These are phyloP conservation scores for Thecaphora thlaspeos DNA, from an alignment of 1,284 basidiomycete genomes.

Conservation along the genomic window DNA sequence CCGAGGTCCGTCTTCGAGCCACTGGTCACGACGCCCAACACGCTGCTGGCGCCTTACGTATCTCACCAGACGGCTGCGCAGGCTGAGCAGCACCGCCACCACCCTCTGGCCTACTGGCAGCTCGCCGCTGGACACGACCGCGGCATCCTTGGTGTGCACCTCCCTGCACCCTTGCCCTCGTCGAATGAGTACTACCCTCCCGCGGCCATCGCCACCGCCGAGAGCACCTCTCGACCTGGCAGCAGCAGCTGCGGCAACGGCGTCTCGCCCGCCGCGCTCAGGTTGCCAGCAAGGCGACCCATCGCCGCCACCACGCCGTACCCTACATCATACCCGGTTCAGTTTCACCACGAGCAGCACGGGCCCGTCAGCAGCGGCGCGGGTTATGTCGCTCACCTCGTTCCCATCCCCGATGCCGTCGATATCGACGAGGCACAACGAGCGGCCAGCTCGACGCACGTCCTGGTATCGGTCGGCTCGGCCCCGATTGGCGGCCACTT, in stretches of 20 bases:
- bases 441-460: too few species aligned
- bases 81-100: slow-evolving; percentile 17
- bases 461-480: too few species aligned
- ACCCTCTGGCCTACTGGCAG: slow-evolving; percentile 37
- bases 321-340: too few species aligned
- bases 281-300: slow-evolving; percentile 1
- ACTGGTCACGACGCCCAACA: slow-evolving; percentile 37
- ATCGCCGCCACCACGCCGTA: slow-evolving; percentile 24
- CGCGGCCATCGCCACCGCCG: slow-evolving; percentile 10
- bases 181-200: slow-evolving; percentile 22
- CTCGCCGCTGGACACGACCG: slow-evolving; percentile 33
- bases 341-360: too few species aligned
- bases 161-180: slow-evolving; percentile 17
- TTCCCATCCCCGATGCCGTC: neutral
- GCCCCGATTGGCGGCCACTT: too few species aligned
- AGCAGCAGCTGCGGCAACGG: neutral
- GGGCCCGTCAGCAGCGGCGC: too few species aligned
- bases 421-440: neutral
- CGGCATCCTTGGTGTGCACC: slow-evolving; percentile 37
- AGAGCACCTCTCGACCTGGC: too few species aligned
- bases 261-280: neutral
- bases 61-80: slow-evolving; percentile 12
- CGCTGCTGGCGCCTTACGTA: slow-evolving; percentile 30
- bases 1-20: slow-evolving; percentile 35
- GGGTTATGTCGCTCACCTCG: too few species aligned